These are phyloP conservation scores for Fusarium denticulatum DNA, from an alignment of 2,329 filamentous ascomycete genomes.

Conservation along the genomic window DNA sequence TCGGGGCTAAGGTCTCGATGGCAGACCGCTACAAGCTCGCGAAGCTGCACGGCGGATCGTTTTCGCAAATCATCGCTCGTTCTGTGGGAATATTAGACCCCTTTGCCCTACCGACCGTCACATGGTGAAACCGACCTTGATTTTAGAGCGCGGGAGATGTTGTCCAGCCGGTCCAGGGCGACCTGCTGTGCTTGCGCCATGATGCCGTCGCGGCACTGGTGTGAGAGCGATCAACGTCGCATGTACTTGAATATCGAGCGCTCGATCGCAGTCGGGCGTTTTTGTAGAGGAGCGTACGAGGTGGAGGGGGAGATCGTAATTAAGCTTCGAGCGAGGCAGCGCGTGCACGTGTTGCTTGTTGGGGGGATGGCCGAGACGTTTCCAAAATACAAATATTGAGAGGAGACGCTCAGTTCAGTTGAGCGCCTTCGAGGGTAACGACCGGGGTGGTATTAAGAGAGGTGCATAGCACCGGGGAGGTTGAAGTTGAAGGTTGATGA, in stretches of 20 bases:
- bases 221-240: constrained; percentile 38
- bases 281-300: constrained; percentile 5
- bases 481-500: constrained; percentile 35
- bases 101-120: neutral
- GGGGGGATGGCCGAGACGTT: neutral
- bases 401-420: neutral
- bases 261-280: constrained; percentile 3
- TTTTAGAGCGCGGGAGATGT: constrained; percentile 64
- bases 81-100: constrained; percentile 41
- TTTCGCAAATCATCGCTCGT: constrained; percentile 61
- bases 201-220: constrained; percentile 42
- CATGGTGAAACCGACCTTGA: constrained; percentile 57
- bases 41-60: constrained; percentile 63
- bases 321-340: constrained; percentile 22
- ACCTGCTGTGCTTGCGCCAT: constrained; percentile 61
- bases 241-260: constrained; percentile 40
- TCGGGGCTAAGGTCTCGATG: constrained; percentile 81
- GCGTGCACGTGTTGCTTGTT: constrained; percentile 23
- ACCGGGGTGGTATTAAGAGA: constrained; percentile 25
- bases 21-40: constrained; percentile 64
- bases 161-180: constrained; percentile 65
- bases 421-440: constrained; percentile 28
- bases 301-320: constrained; percentile 9
- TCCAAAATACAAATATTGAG: neutral
- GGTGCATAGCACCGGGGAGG: constrained; percentile 40